phyloP scores from a whole-genome alignment of 225 moss, liverwort and hornwort genomes.

The Rhytidiadelphus loreus region DNA sequence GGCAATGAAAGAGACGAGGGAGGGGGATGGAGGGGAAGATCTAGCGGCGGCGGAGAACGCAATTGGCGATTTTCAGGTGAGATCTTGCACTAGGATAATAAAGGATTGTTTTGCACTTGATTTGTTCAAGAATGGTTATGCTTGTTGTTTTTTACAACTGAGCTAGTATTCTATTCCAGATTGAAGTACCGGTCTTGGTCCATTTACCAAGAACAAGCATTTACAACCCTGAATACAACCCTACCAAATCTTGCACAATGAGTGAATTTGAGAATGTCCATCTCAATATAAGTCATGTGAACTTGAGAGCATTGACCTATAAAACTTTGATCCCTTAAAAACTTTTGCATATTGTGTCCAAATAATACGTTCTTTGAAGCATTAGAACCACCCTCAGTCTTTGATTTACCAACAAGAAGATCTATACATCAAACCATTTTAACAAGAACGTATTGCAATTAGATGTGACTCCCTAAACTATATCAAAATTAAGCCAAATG shows the following conservation, averaged over 20 bases:
- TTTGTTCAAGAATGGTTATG: background rate
- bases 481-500: background rate
- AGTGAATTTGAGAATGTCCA: background rate
- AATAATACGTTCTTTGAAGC: background rate
- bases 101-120: background rate
- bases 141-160: background rate
- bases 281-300: background rate
- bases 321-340: background rate
- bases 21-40: background rate
- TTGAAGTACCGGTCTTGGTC: background rate
- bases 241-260: background rate
- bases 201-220: background rate
- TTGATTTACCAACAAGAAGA: background rate
- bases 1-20: background rate
- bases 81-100: background rate
- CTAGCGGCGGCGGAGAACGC: too few species aligned
- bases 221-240: background rate
- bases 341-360: background rate
- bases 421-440: background rate
- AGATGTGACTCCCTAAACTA: background rate
- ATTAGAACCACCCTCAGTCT: background rate
- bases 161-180: background rate
- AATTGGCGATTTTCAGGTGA: background rate
- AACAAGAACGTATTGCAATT: background rate
- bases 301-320: background rate